phyloP scores from a whole-genome alignment of 805 yeast genomes.

The Nematodospora valgi region DNA sequence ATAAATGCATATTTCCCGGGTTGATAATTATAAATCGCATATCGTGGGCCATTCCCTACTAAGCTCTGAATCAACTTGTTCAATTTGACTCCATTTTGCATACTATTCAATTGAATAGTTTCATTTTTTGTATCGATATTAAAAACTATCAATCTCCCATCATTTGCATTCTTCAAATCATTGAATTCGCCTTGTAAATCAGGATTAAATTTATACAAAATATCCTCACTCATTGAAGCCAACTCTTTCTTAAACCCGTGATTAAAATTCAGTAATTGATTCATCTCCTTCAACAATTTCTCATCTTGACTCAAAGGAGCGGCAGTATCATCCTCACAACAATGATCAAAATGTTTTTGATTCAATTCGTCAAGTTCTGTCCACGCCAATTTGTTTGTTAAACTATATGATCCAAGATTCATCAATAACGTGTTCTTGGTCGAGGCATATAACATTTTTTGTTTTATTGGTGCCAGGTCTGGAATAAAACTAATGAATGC shows the following conservation, averaged over 20 bases:
- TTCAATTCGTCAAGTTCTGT: slow-evolving; percentile 57
- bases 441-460: slow-evolving; percentile 93
- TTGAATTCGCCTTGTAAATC: slow-evolving; percentile 25
- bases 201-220: slow-evolving; percentile 24
- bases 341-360: slow-evolving; percentile 40
- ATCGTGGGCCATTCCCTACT: slow-evolving; percentile 41
- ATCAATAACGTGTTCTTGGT: slow-evolving; percentile 74
- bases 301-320: slow-evolving; percentile 61
- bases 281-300: slow-evolving; percentile 43
- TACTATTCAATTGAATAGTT: slow-evolving; percentile 22
- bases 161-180: slow-evolving; percentile 12
- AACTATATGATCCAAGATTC: slow-evolving; percentile 63
- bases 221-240: slow-evolving; percentile 30
- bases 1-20: slow-evolving; percentile 52
- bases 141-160: slow-evolving; percentile 41
- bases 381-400: slow-evolving; percentile 46
- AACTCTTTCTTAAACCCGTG: slow-evolving; percentile 25
- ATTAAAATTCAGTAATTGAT: slow-evolving; percentile 25
- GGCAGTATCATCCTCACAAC: slow-evolving; percentile 7
- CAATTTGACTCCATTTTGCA: slow-evolving; percentile 16
- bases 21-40: slow-evolving; percentile 48
- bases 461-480: slow-evolving; percentile 73
- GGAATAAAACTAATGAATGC: slow-evolving; percentile 84
- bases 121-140: slow-evolving; percentile 51
- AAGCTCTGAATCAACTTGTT: slow-evolving; percentile 19